Evolutionary conservation across 129 eudicot species (phyloP), one percentile per base, ranked within the genome.

Genomic region (Saposhnikovia divaricata): DNA sequence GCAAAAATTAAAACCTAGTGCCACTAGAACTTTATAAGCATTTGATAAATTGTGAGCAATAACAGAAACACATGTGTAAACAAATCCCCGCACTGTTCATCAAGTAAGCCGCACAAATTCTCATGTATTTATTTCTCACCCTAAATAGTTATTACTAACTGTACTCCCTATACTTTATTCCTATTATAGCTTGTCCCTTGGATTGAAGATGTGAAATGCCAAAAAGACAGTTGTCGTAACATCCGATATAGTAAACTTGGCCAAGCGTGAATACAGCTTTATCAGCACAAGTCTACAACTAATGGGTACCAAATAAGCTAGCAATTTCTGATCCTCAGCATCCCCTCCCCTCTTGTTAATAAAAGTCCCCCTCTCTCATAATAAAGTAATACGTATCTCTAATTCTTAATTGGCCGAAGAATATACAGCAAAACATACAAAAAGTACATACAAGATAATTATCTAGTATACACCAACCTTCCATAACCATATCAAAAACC

Each of bases 401-500:
- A 57, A 23, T 23, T 57, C 6, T 1, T n/a, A 9, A 57, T 1
- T 23, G n/a, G 10, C 13, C 1, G 2, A 4, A 57, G 31, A 23
- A 7, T 8, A 21, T 23, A 23, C 0, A 57, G 23, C 28, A 70
- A 34, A 15, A 34, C 23, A 34, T 31, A 68, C 15, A 9, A 78
- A 1, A 0, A 27, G 42, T 78, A 40, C 73, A 27, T 38, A 40
- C 55, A 48, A 11, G 25, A 70, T 4, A 81, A 27, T 16, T 70
- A 8, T 37, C 10, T 15, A 28, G 9, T 2, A 8, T 9, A 57
- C 66, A 79, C 92, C 23, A 82, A 93, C 97, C 98, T 91, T 91
- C 93, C 87, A 84, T 75, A 78, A 93, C 96, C 93, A 91, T 87
- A 79, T 93, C 97, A 83, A 93, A 93, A 42, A 93, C 98, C 76